phyloP scores from a whole-genome alignment of 2,329 filamentous ascomycete species.

The Hypoxylon sp. region DNA sequence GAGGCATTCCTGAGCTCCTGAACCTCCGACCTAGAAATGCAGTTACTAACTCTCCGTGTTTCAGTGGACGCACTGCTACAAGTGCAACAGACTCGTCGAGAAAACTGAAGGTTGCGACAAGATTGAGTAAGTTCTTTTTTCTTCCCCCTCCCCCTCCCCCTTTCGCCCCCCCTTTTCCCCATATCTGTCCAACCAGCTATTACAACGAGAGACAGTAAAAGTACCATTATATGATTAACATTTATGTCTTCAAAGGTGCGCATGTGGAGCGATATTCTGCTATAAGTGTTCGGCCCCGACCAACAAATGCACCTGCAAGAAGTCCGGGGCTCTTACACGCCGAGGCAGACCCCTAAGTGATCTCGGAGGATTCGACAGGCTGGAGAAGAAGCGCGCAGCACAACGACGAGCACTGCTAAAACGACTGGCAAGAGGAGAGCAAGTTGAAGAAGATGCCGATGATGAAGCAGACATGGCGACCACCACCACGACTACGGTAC shows the following conservation, averaged over 20 bases:
- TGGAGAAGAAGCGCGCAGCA: no score
- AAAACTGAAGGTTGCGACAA: slow-evolving; percentile 9
- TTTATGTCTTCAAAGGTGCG: neutral
- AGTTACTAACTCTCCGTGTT: no score
- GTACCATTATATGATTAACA: neutral
- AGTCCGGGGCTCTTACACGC: neutral
- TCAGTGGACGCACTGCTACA: slow-evolving; percentile 9
- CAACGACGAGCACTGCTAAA: no score
- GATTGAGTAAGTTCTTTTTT: slow-evolving; percentile 8
- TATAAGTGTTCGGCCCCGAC: slow-evolving; percentile 5
- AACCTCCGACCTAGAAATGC: no score
- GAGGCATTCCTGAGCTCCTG: no score
- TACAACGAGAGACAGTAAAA: no score
- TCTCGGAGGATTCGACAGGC: no score
- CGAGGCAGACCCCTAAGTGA: neutral
- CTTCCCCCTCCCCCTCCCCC: neutral
- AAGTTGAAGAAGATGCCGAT: neutral
- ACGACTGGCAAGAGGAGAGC: neutral
- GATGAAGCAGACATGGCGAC: neutral
- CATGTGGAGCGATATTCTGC: slow-evolving; percentile 7
- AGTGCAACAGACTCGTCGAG: slow-evolving; percentile 8
- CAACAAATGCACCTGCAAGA: neutral
- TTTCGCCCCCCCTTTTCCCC: no score
- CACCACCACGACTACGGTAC: no score
- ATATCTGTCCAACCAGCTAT: neutral